Conservation (phyloP, 1,284 basidiomycete species). For the Tremellales sp. region DNA sequence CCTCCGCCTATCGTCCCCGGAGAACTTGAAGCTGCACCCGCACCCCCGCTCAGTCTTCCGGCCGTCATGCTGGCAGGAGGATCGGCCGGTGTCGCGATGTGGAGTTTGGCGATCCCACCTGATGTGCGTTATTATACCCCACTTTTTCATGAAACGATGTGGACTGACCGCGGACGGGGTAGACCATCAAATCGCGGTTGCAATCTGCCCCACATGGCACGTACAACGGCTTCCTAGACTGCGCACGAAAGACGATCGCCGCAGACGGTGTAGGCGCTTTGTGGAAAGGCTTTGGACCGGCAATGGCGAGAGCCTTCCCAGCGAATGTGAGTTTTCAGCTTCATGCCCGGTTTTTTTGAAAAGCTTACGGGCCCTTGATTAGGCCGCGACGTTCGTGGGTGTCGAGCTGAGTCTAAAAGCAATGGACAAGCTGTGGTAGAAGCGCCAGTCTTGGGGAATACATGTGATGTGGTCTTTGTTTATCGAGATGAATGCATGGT, state of each 20-base stretch:
- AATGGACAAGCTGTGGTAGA: conserved; percentile 47
- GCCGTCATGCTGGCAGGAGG: conserved; percentile 91
- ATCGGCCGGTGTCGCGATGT: conserved; percentile 95
- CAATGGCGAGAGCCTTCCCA: conserved; percentile 75
- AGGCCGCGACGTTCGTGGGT: conserved; percentile 48
- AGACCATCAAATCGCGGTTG: conserved; percentile 93
- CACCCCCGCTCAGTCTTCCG: conserved; percentile 77
- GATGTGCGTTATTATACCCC: conserved; percentile 60
- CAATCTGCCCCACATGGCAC: conserved; percentile 97
- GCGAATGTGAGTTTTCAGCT: conserved; percentile 53
- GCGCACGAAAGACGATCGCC: conserved; percentile 86
- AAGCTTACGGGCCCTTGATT: not conserved
- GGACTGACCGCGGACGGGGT: not conserved
- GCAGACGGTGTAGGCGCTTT: conserved; percentile 81
- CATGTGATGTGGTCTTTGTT: too few relatives aligned
- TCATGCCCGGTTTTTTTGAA: not conserved
- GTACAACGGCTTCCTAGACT: conserved; percentile 91
- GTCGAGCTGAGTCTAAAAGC: conserved; percentile 47
- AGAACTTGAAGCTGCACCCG: conserved; percentile 62
- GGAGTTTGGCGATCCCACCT: conserved; percentile 90
- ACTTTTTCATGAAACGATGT: conserved; percentile 5
- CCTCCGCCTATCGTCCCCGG: conserved; percentile 25
- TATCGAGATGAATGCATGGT: too few relatives aligned
- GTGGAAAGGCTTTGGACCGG: conserved; percentile 97
- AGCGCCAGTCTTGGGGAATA: too few relatives aligned